Conservation (phyloP, 331 rosid genomes). For the Telfairia occidentalis region DNA sequence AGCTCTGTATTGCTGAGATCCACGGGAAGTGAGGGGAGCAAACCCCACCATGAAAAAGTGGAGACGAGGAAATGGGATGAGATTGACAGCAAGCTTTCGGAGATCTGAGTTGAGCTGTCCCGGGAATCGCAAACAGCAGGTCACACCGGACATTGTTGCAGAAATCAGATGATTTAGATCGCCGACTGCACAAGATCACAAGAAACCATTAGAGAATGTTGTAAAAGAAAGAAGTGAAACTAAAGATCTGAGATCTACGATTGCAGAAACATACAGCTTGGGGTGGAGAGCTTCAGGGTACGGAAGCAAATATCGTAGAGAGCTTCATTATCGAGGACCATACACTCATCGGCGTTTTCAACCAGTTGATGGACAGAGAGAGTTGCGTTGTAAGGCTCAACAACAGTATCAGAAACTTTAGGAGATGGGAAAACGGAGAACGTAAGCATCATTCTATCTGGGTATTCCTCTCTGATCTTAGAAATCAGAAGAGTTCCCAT, state of each 20-base stretch:
- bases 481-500: conserved; percentile 25
- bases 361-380: conserved; percentile 25
- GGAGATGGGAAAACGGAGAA: conserved; percentile 26
- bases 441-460: conserved; percentile 24
- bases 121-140: conserved; percentile 67
- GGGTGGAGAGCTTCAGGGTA: conserved; percentile 22
- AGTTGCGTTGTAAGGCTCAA: conserved; percentile 25
- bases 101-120: conserved; percentile 51
- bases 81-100: conserved; percentile 38
- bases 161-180: conserved; percentile 37
- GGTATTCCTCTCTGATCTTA: conserved; percentile 25
- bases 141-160: conserved; percentile 63
- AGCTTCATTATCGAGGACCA: conserved; percentile 42
- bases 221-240: neutral
- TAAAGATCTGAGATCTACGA: neutral
- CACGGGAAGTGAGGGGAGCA: conserved; percentile 40
- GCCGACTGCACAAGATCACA: conserved; percentile 9
- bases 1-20: conserved; percentile 40
- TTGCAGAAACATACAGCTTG: conserved; percentile 14
- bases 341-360: conserved; percentile 26
- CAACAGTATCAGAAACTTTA: conserved; percentile 24
- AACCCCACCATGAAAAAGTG: conserved; percentile 49
- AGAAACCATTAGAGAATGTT: neutral
- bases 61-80: conserved; percentile 47
- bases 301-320: conserved; percentile 53